Evolutionary conservation across 352 stramenopile genomes (phyloP), one percentile per base, ranked within the genome.

Genomic region (Phytophthora ohioensis): DNA sequence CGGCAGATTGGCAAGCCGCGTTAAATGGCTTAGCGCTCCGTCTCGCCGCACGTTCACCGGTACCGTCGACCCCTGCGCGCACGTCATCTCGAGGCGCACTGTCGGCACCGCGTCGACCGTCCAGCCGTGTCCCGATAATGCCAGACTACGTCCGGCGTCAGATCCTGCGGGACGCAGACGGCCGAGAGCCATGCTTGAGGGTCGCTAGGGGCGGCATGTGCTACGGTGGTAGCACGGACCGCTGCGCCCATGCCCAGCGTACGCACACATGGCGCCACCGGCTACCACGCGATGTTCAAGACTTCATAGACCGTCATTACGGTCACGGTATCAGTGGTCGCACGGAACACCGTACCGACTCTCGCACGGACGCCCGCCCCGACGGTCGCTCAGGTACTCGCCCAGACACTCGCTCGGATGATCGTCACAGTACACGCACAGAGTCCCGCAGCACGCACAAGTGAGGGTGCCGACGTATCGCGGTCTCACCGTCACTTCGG

Each of bases 231-330:
- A 21, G 17, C 17, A 21, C 17, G 17, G 17, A 21, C 17, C 13
- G 7, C 0, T n/a, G 43, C 10, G 31, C 43, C 4, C 43, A 51
- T 2, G 6, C 15, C 4, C 31, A n/a, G 15, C 1, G 17, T 21
- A 21, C 17, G 17, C 17, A 21, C 17, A 21, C 17, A 21, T 21
- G 17, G 17, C 17, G 17, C 17, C 17, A 31, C 10, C 43, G 43
- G 43, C 6, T n/a, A 11, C 43, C 43, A 5, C 43, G 21, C 15
- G 43, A 51, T 51, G 5, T 51, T 32, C 43, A 51, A 12, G 43
- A 51, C n/a, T 51, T 51, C 11, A 51, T 51, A 12, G 43, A 51
- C 43, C 43, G 43, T 34, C 11, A 51, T 3, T 51, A 51, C 43
- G 6, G 2, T 21, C 17, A 21, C 17, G 17, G 17, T 21, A 1